Percentiles rank a stretch among this genome's conserved stretches.
Evolutionary conservation across 495 filamentous ascomycete genomes (phyloP).

Genomic region (Penicillium silybi): DNA sequence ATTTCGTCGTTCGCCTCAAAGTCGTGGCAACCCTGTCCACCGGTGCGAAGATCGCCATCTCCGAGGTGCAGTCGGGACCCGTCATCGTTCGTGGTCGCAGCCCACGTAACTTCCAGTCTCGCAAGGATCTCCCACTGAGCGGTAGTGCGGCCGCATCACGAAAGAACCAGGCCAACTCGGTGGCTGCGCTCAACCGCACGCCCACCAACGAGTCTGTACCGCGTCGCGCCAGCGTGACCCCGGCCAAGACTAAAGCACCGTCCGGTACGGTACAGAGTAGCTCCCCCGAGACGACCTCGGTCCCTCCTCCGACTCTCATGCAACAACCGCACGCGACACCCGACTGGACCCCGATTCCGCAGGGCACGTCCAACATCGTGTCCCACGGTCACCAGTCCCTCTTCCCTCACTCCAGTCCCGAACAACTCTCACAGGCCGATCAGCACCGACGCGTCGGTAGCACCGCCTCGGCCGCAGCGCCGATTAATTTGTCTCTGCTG

Average conservation of each 20-base stretch:
- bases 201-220: slow-evolving; percentile 44
- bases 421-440: slow-evolving; percentile 38
- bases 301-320: slow-evolving; percentile 33
- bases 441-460: slow-evolving; percentile 26
- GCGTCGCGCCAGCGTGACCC: slow-evolving; percentile 45
- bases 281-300: slow-evolving; percentile 37
- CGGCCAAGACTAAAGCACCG: slow-evolving; percentile 49
- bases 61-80: slow-evolving; percentile 68
- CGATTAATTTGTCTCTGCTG: slow-evolving; percentile 70
- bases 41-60: slow-evolving; percentile 62
- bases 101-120: slow-evolving; percentile 73
- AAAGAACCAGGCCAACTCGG: slow-evolving; percentile 39
- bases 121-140: slow-evolving; percentile 70
- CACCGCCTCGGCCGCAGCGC: slow-evolving; percentile 34
- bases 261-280: slow-evolving; percentile 32
- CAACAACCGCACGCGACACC: slow-evolving; percentile 32
- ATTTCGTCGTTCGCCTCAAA: slow-evolving; percentile 73
- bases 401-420: slow-evolving; percentile 54
- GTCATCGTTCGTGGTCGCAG: slow-evolving; percentile 77
- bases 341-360: slow-evolving; percentile 40
- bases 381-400: slow-evolving; percentile 36
- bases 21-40: slow-evolving; percentile 68
- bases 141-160: slow-evolving; percentile 68
- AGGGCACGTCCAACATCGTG: slow-evolving; percentile 23
- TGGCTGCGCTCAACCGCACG: slow-evolving; percentile 39